Percentiles rank a stretch among this genome's conserved stretches.
phyloP scores from a whole-genome alignment of 163 green algal genomes.

The Chlamydomonas reinhardtii region DNA sequence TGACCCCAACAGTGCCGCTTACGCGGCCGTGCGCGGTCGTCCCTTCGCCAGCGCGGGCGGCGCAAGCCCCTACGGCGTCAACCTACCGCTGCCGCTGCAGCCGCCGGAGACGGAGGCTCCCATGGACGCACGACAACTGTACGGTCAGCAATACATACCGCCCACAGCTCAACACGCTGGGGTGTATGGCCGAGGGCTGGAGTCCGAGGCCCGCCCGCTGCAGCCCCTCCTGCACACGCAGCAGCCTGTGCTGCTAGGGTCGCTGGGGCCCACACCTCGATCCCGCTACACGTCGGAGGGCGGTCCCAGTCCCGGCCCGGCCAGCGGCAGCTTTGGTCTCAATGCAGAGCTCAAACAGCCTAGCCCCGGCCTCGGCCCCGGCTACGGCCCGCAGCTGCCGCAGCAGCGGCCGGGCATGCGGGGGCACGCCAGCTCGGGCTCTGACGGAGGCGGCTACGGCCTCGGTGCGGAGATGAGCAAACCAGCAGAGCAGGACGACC shows the following conservation, averaged over 20 bases:
- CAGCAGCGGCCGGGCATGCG: not conserved
- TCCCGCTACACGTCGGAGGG: not conserved
- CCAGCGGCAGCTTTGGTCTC: too few relatives aligned
- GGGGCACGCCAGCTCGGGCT: not conserved
- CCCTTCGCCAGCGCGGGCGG: not conserved
- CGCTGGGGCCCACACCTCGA: not conserved
- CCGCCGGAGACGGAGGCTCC: not conserved
- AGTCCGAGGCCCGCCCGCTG: not conserved
- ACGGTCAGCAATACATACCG: not conserved
- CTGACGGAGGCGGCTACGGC: not conserved
- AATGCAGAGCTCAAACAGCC: not conserved
- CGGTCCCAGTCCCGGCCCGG: too few relatives aligned
- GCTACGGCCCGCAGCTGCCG: not conserved
- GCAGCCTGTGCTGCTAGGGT: too few relatives aligned
- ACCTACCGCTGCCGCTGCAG: not conserved
- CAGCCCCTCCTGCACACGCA: too few relatives aligned
- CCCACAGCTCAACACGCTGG: not conserved
- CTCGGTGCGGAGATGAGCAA: not conserved
- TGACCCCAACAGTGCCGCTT: not conserved
- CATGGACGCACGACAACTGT: not conserved
- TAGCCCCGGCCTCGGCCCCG: not conserved
- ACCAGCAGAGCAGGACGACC: not conserved
- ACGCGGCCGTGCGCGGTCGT: not conserved
- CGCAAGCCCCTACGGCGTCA: conserved; percentile 11
- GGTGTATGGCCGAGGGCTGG: not conserved